Evolutionary conservation across 2,329 filamentous ascomycete genomes (phyloP).

Genomic region (Dothidotthia symphoricarpi): DNA sequence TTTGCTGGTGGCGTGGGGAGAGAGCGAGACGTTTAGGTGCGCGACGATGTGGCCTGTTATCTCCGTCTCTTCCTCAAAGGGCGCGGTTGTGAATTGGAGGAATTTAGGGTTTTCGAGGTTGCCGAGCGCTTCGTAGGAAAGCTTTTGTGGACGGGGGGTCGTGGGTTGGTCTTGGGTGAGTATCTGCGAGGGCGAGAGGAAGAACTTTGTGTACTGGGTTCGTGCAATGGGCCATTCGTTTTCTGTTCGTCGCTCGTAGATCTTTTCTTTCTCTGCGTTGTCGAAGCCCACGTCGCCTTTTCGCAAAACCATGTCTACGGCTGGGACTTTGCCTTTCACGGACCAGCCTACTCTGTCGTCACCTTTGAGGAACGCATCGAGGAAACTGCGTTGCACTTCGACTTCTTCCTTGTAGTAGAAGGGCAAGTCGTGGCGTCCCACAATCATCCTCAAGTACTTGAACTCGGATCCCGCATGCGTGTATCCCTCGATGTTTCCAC

Average conservation of each 20-base stretch:
- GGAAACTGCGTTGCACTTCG: conserved; percentile 64
- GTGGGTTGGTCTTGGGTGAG: conserved; percentile 42
- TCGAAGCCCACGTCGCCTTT: conserved; percentile 69
- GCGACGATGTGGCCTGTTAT: conserved; percentile 67
- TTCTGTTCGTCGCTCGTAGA: conserved; percentile 57
- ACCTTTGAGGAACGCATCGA: conserved; percentile 69
- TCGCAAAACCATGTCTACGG: conserved; percentile 61
- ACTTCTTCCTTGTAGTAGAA: conserved; percentile 71
- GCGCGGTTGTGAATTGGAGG: conserved; percentile 57
- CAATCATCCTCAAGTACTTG: conserved; percentile 69
- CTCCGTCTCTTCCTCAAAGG: conserved; percentile 64
- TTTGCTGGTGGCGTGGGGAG: conserved; percentile 38
- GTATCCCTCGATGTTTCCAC: conserved; percentile 68
- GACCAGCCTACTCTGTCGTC: conserved; percentile 64
- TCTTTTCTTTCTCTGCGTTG: conserved; percentile 59
- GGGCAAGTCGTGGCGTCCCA: conserved; percentile 67
- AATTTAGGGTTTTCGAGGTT: conserved; percentile 54
- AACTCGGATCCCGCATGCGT: conserved; percentile 61
- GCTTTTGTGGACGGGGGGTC: conserved; percentile 36
- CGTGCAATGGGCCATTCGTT: conserved; percentile 65
- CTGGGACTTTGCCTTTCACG: conserved; percentile 56
- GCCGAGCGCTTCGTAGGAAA: conserved; percentile 61
- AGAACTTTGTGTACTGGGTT: conserved; percentile 63
- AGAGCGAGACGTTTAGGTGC: conserved; percentile 61
- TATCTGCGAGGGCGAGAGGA: conserved; percentile 52